Evolutionary conservation across 2,329 filamentous ascomycete genomes (phyloP), one percentile per base, ranked within the genome.

Genomic region (Botrytis aclada): DNA sequence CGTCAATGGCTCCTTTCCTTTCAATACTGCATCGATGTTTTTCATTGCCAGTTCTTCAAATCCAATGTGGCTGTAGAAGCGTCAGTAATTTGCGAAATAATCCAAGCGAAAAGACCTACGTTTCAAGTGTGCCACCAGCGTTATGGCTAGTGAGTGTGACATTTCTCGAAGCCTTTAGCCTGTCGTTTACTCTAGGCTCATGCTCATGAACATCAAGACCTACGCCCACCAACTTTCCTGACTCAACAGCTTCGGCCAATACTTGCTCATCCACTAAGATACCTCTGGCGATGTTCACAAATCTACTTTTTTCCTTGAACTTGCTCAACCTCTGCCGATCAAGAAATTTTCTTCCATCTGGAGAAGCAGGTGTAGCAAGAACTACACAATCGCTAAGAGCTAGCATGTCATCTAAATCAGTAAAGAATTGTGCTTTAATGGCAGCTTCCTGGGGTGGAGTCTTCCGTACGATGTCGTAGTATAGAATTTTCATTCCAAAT

Each of bases 231-330:
- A 93, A 74, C 0, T 80, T 78, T 0, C 86, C 87, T 4, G 80
- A 78, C 71, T 89, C 86, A 22, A 93, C 81, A 6, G 90, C 89
- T 34, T 85, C 84, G 0, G 86, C 86, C 10, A 93, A 81, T 20
- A 89, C 90, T 6, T 87, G 86, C 76, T 92, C 90, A 74, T 92
- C 89, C 5, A 93, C 86, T 5, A 93, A 83, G 43, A 85, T 86
- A 0, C 90, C 90, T 16, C 90, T 83, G 10, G 90, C 89, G 43
- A 92, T 86, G 77, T 92, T 93, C 47, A 93, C 88, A 61, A 93
- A 84, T 0, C 89, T 82, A 4, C 85, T 83, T 0, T 89, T 89
- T 1, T 77, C 81, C 76, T 87, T 88, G 78, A 91, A 87, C 70
- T 82, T 82, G 0, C 76, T 76, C 18, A 93, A 82, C 34, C 85